A percentile compares a stretch with the other conserved stretches of the same genome.
These are phyloP conservation scores for Keqinozyma sinolaborantium DNA, from an alignment of 1,139 yeast genomes.

Conservation along the genomic window DNA sequence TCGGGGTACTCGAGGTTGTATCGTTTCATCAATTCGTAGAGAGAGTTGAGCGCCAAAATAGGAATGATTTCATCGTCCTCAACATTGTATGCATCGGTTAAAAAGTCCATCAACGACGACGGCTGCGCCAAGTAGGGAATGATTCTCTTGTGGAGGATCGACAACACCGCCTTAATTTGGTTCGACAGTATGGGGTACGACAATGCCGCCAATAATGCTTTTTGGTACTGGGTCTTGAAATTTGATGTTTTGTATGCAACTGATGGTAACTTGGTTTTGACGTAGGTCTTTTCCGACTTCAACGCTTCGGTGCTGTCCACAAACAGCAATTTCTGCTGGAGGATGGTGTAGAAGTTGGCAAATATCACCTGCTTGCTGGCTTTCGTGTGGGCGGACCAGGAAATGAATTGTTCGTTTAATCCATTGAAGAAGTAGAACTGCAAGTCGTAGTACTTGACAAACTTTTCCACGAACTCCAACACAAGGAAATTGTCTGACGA, in stretches of 20 bases:
- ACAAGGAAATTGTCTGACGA: constrained; percentile 52
- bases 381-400: constrained; percentile 16
- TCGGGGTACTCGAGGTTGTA: constrained; percentile 91
- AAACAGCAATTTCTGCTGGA: constrained; percentile 27
- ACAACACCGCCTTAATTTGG: constrained; percentile 69
- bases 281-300: constrained; percentile 31
- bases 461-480: constrained; percentile 56
- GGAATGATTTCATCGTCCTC: constrained; percentile 67
- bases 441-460: constrained; percentile 57
- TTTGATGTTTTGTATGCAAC: constrained; percentile 50
- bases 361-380: constrained; percentile 20
- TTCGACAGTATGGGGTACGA: constrained; percentile 43
- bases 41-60: constrained; percentile 79
- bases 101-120: constrained; percentile 83
- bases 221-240: constrained; percentile 68
- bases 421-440: constrained; percentile 58
- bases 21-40: constrained; percentile 78
- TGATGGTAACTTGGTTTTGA: constrained; percentile 46
- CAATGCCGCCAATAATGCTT: constrained; percentile 58
- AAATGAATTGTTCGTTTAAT: constrained; percentile 17
- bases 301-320: constrained; percentile 22
- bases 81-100: constrained; percentile 76
- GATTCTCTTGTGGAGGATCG: constrained; percentile 75
- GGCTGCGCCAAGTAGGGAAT: constrained; percentile 82
- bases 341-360: constrained; percentile 37